Percentiles rank a stretch among this genome's conserved stretches.
Evolutionary conservation across 768 basidiomycete genomes (phyloP).

Genomic region (Dentipellis fragilis): DNA sequence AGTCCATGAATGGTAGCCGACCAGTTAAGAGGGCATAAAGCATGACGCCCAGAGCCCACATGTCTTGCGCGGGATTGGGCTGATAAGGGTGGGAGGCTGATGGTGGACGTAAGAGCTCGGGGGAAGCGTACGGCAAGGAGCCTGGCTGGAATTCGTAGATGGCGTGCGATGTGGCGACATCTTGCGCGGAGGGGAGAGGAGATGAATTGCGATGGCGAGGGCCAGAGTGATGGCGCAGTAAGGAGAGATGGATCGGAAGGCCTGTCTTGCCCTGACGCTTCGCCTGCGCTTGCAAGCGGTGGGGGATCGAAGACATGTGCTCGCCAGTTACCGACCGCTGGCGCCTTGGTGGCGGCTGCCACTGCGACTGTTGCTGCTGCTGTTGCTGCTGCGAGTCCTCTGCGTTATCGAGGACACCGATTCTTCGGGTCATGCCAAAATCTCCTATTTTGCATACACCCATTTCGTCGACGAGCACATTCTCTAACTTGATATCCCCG

Average conservation of each 20-base stretch:
- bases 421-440: constrained; percentile 70
- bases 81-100: constrained; percentile 24
- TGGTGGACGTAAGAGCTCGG: constrained; percentile 71
- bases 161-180: constrained; percentile 20
- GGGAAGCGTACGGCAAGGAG: constrained; percentile 84
- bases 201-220: constrained; percentile 42
- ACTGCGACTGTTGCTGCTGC: not conserved
- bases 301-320: constrained; percentile 2
- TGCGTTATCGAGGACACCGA: constrained; percentile 31
- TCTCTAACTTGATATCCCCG: constrained; percentile 95
- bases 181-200: constrained; percentile 24
- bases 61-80: constrained; percentile 73
- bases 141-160: constrained; percentile 57
- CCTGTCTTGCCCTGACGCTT: constrained; percentile 15
- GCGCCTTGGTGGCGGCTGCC: not conserved
- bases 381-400: not conserved
- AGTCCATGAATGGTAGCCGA: constrained; percentile 77
- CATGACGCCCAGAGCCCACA: constrained; percentile 92
- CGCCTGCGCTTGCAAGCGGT: constrained; percentile 2
- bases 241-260: constrained; percentile 23
- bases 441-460: constrained; percentile 80
- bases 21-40: constrained; percentile 81
- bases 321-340: constrained; percentile 3
- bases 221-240: constrained; percentile 28
- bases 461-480: constrained; percentile 85